Conservation (phyloP, 2,329 filamentous ascomycete genomes). For the Calonectria pauciramosa region DNA sequence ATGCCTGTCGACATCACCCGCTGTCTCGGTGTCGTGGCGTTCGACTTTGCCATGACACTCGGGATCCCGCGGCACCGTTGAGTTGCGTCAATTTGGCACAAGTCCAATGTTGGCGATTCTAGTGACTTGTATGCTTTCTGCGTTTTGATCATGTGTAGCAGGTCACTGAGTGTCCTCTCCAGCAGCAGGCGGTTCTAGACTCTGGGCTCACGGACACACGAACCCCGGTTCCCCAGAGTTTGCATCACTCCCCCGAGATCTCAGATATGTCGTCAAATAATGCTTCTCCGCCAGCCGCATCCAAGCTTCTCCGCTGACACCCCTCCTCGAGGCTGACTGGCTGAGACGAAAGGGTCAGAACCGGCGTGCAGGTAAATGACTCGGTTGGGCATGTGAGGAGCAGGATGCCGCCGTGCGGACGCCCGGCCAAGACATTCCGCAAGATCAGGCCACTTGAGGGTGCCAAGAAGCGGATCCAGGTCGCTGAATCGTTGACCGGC, state of each 20-base stretch:
- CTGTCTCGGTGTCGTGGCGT: slow-evolving; percentile 31
- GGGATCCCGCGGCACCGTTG: slow-evolving; percentile 29
- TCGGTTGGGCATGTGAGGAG: slow-evolving; percentile 32
- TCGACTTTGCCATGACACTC: slow-evolving; percentile 17
- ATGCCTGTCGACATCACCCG: slow-evolving; percentile 16
- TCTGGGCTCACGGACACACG: not conserved
- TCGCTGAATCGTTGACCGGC: slow-evolving; percentile 34
- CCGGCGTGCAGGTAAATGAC: slow-evolving; percentile 27
- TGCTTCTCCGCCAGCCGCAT: slow-evolving; percentile 30
- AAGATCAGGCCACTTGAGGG: slow-evolving; percentile 39
- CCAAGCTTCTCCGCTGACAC: slow-evolving; percentile 7
- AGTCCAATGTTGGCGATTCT: slow-evolving; percentile 20
- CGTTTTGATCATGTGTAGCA: not conserved
- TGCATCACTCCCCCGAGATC: slow-evolving; percentile 4
- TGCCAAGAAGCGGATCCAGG: slow-evolving; percentile 34
- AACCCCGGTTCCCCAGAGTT: slow-evolving; percentile 6
- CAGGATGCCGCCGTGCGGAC: slow-evolving; percentile 32
- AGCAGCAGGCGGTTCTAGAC: not conserved
- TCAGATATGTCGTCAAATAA: slow-evolving; percentile 5
- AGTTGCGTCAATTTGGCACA: slow-evolving; percentile 19
- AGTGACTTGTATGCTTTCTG: slow-evolving; percentile 5
- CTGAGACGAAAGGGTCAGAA: slow-evolving; percentile 19
- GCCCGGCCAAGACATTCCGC: slow-evolving; percentile 35
- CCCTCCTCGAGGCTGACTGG: slow-evolving; percentile 30
- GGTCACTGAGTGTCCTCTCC: not conserved